Percentiles rank a stretch among this genome's conserved stretches.
Conservation (phyloP, 768 basidiomycete genomes). For the Filobasidium floriforme region DNA sequence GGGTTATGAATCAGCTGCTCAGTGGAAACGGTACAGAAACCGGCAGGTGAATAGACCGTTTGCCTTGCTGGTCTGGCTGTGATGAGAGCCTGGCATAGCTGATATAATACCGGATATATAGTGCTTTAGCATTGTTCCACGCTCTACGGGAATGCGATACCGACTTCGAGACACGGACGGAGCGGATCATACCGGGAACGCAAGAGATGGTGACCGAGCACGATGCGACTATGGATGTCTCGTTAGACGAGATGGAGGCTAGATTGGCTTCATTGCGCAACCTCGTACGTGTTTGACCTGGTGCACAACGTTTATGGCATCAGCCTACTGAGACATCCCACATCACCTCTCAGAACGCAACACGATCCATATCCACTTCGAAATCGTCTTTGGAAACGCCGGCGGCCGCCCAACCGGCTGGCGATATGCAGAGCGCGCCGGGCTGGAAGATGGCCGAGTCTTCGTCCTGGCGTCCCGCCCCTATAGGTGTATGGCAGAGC, state of each 20-base stretch:
- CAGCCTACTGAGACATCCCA: neutral
- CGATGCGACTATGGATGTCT: neutral
- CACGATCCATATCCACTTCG: neutral
- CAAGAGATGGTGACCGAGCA: neutral
- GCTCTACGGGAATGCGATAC: neutral
- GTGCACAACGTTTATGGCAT: no score
- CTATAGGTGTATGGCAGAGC: neutral
- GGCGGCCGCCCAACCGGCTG: no score
- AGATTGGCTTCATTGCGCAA: neutral
- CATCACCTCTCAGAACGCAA: neutral
- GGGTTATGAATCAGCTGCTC: neutral
- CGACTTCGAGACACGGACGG: conserved; percentile 1
- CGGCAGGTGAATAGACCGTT: neutral
- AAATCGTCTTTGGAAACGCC: no score
- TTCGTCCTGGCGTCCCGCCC: neutral
- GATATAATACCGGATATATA: no score
- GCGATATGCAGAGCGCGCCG: neutral
- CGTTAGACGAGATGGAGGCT: conserved; percentile 10
- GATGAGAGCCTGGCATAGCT: no score
- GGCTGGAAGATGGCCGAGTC: neutral
- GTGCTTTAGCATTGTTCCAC: neutral
- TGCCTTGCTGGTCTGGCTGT: no score
- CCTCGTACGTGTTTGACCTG: conserved; percentile 6
- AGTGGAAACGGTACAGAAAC: neutral
- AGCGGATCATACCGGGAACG: neutral